Conservation (phyloP, 163 green algal species). For the Prototheca wickerhamii region DNA sequence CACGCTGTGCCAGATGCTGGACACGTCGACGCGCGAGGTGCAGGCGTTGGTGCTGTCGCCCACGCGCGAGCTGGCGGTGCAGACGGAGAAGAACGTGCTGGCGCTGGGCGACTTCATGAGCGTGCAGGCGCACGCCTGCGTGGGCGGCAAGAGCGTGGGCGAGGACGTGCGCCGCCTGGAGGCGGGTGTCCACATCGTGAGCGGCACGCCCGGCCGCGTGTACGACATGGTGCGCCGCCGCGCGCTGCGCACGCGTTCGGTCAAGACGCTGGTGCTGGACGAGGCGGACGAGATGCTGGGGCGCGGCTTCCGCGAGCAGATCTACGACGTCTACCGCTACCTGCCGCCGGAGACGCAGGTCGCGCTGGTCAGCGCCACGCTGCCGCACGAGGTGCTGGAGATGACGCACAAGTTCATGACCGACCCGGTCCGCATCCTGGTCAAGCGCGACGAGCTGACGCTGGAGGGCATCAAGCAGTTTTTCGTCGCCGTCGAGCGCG, state of each 20-base stretch:
- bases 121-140: conserved; percentile 71
- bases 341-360: conserved; percentile 76
- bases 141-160: conserved; percentile 78
- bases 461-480: conserved; percentile 99
- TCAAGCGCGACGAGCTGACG: conserved; percentile 99
- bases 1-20: conserved; percentile 78
- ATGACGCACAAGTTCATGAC: conserved; percentile 99
- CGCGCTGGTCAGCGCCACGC: conserved; percentile 91
- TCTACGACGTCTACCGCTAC: conserved; percentile 97
- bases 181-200: conserved; percentile 85
- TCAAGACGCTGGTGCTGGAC: conserved; percentile 85
- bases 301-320: conserved; percentile 99
- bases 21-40: conserved; percentile 62
- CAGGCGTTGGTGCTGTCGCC: conserved; percentile 85
- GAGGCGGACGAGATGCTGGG: conserved; percentile 99
- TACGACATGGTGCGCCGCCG: conserved; percentile 98
- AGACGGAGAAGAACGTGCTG: conserved; percentile 91
- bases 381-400: conserved; percentile 91
- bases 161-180: conserved; percentile 93
- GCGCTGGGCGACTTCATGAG: conserved; percentile 90
- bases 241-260: conserved; percentile 53
- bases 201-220: conserved; percentile 91
- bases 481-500: conserved; percentile 95
- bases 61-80: conserved; percentile 89
- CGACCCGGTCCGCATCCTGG: conserved; percentile 88